Evolutionary conservation across 768 basidiomycete species (phyloP), one percentile per base, ranked within the genome.

Genomic region (Lactifluus hygrophoroides): DNA sequence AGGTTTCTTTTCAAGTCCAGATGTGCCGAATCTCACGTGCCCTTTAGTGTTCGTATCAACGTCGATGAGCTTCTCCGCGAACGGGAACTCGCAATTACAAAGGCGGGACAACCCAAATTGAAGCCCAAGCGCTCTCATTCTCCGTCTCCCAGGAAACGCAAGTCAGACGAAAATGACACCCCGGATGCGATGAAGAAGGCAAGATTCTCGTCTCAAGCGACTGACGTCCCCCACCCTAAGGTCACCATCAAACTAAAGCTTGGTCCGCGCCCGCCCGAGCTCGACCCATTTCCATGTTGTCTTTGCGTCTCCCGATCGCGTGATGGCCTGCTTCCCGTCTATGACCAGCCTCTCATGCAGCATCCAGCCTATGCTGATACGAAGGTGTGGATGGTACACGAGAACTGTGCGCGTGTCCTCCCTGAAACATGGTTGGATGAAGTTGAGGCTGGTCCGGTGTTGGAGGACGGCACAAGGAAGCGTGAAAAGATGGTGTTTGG

Each of bases 401-500:
- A 84, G 63, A 71, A 77, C 8, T 95, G 92, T 67, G 92, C 88
- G 5, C 80, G 75, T 40, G 80, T 90, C 16, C 78, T 96, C 8
- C 95, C 94, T 0, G 93, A 97, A 70, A 92, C 94, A 0, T 95
- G 92, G 86, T 81, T 95, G 23, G 92, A 93, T 66, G 82, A 82
- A 42, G 68, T 85, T 5, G 80, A 83, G 40, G 71, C 67, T 1
- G 69, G 64, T 4, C 67, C 64, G 11, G 49, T 63, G 11, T 57
- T 64, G 17, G 66, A 61, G 2, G 68, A 74, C 64, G 77, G 77
- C 0, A 67, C 64, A 7, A 61, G 57, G 21, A 61, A 54, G 38
- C 78, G 69, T 64, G 79, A 80, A 67, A 74, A 70, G 55, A 77
- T 80, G 56, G 86, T 96, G 0, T 86, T 86, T 66, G 94, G 95